Conservation (phyloP, 306 rosid species). For the Cicer cuneatum region DNA sequence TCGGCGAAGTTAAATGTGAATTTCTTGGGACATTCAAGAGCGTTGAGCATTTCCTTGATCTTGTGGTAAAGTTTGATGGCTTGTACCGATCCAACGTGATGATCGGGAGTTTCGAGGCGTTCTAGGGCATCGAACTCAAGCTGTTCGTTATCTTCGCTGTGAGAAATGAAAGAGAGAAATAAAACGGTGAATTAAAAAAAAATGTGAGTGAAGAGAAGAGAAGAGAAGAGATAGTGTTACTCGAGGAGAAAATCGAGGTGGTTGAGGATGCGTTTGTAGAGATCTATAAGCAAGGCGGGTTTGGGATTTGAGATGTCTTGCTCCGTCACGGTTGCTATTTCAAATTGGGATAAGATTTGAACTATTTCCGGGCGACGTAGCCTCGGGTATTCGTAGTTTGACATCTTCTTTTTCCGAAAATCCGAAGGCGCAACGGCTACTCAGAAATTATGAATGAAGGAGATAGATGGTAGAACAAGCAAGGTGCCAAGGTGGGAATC, state of each 20-base stretch:
- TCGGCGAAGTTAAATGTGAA: constrained; percentile 60
- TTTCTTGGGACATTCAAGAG: constrained; percentile 61
- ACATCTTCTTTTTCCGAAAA: constrained; percentile 40
- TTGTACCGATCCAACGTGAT: constrained; percentile 58
- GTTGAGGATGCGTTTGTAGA: constrained; percentile 65
- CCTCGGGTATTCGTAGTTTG: constrained; percentile 73
- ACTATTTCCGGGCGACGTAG: constrained; percentile 60
- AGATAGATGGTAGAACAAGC: background rate
- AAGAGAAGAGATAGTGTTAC: constrained; percentile 2
- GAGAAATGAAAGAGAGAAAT: background rate
- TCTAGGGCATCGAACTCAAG: constrained; percentile 75
- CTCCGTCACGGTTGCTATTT: constrained; percentile 66
- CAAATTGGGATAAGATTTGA: constrained; percentile 45
- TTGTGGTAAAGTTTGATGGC: constrained; percentile 51
- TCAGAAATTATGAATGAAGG: background rate
- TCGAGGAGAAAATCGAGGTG: constrained; percentile 55
- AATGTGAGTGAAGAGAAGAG: background rate
- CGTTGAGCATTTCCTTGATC: constrained; percentile 62
- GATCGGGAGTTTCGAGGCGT: constrained; percentile 78
- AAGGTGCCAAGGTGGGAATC: too few relatives aligned
- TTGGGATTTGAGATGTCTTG: constrained; percentile 61
- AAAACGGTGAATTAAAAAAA: background rate
- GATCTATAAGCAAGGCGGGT: constrained; percentile 57
- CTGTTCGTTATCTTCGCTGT: constrained; percentile 77
- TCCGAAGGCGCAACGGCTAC: background rate